These are phyloP conservation scores for Lasiosphaeria miniovina DNA, from an alignment of 495 filamentous ascomycete species.

Conservation along the genomic window DNA sequence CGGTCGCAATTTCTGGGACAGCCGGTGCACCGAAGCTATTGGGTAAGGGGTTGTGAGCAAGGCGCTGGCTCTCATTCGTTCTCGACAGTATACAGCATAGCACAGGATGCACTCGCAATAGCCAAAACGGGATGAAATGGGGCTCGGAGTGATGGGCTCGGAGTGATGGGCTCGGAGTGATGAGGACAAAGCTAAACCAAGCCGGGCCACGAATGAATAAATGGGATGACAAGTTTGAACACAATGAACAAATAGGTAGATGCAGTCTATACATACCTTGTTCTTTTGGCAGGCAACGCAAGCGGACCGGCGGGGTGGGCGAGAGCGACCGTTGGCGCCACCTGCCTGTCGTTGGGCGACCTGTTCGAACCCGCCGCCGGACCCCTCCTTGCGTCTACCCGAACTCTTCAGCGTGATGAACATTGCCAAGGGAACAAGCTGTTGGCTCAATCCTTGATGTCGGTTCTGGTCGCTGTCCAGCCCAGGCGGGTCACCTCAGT, in stretches of 20 bases:
- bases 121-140: too few relatives aligned
- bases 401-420: background rate
- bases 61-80: background rate
- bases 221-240: background rate
- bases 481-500: background rate
- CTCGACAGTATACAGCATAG: too few relatives aligned
- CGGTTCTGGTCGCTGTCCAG: background rate
- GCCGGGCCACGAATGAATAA: background rate
- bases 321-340: slow-evolving; percentile 1
- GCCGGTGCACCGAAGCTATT: slow-evolving; percentile 16
- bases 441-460: background rate
- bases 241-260: background rate
- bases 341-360: background rate
- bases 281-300: slow-evolving; percentile 13
- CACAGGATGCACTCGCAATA: too few relatives aligned
- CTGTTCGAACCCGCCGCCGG: background rate
- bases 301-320: slow-evolving; percentile 8
- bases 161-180: background rate
- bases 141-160: background rate
- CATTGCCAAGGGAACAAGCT: background rate
- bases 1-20: slow-evolving; percentile 10
- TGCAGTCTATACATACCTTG: slow-evolving; percentile 9
- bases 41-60: background rate
- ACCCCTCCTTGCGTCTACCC: background rate
- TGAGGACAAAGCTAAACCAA: background rate